Evolutionary conservation across 2,329 filamentous ascomycete genomes (phyloP).

Genomic region (Diaporthe australafricana): DNA sequence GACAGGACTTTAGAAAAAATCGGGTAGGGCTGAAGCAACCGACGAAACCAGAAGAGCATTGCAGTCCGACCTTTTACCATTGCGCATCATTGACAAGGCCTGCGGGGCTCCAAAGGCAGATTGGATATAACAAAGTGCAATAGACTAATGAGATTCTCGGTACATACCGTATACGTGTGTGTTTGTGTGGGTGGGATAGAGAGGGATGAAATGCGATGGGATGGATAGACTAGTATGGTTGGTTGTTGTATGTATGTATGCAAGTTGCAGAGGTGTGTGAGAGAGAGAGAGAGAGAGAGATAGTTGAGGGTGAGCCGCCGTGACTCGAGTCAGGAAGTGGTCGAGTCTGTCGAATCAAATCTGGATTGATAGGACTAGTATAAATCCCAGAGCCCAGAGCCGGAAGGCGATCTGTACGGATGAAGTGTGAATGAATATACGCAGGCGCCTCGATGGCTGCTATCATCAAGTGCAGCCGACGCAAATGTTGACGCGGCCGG

Average conservation of each 20-base stretch:
- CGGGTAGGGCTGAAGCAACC: conserved; percentile 40
- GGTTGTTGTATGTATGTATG: conserved; percentile 4
- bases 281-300: not conserved
- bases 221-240: conserved; percentile 21
- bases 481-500: not conserved
- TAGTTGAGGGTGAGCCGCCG: conserved; percentile 5
- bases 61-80: conserved; percentile 62
- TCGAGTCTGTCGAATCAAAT: conserved; percentile 18
- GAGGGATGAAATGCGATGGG: not conserved
- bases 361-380: conserved; percentile 16
- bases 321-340: conserved; percentile 20
- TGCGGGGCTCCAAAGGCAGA: conserved; percentile 18
- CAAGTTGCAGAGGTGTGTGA: not conserved
- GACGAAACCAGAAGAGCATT: conserved; percentile 52
- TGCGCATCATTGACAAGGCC: conserved; percentile 55
- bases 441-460: not conserved
- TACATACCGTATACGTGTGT: not conserved
- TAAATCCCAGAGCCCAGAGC: conserved; percentile 14
- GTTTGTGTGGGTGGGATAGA: not conserved
- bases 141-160: conserved; percentile 16
- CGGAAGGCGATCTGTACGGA: conserved; percentile 20
- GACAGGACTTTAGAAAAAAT: conserved; percentile 40
- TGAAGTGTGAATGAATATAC: not conserved
- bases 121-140: not conserved
- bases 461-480: conserved; percentile 1